Conservation (phyloP, 805 yeast genomes). For the Suhomyces xylopsoci region DNA sequence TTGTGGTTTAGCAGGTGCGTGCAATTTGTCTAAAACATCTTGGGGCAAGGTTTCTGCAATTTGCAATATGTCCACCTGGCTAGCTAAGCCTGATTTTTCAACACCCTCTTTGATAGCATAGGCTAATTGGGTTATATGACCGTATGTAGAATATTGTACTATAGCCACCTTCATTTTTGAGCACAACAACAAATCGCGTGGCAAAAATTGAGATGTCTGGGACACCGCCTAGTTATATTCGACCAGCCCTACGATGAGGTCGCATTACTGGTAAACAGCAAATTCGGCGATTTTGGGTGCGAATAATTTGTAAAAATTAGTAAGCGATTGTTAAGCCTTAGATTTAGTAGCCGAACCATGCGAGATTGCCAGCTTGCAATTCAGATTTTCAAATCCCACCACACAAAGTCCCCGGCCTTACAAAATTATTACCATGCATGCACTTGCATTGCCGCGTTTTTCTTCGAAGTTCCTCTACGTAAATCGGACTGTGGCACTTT, state of each 20-base stretch:
- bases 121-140: conserved; percentile 71
- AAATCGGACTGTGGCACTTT: not conserved
- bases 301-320: not conserved
- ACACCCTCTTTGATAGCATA: conserved; percentile 67
- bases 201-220: not conserved
- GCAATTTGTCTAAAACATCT: conserved; percentile 57
- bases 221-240: not conserved
- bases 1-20: conserved; percentile 62
- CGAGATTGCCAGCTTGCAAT: not conserved
- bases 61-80: conserved; percentile 68
- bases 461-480: not conserved
- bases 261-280: not conserved
- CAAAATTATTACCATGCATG: not conserved
- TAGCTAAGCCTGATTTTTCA: conserved; percentile 56
- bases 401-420: too few species aligned
- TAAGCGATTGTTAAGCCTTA: not conserved
- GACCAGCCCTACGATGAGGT: not conserved
- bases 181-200: not conserved
- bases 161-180: conserved; percentile 56
- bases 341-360: not conserved
- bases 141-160: conserved; percentile 77
- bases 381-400: not conserved
- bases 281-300: not conserved
- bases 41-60: conserved; percentile 73
- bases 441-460: not conserved